Conservation (phyloP, 1,139 yeast genomes). For the Candida mesenterica region DNA sequence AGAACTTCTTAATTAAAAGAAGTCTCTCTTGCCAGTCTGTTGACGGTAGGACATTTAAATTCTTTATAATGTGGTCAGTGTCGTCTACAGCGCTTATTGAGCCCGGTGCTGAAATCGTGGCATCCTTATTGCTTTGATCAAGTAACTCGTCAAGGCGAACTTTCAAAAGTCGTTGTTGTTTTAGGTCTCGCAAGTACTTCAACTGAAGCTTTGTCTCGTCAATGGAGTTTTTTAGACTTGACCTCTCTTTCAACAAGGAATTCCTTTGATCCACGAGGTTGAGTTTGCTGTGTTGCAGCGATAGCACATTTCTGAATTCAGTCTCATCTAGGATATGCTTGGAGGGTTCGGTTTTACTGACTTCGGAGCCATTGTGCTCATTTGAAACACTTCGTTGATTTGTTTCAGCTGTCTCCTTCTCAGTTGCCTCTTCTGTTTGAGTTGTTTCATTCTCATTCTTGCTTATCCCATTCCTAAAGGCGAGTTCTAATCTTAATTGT, state of each 20-base stretch:
- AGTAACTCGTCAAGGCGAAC: constrained; percentile 21
- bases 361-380: neutral
- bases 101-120: no score
- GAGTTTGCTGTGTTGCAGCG: constrained; percentile 22
- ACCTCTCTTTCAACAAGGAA: constrained; percentile 21
- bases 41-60: constrained; percentile 38
- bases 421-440: no score
- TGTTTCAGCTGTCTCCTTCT: neutral
- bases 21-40: constrained; percentile 34
- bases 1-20: constrained; percentile 25
- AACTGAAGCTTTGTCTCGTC: constrained; percentile 21
- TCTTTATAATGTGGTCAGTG: constrained; percentile 10
- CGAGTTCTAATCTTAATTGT: constrained; percentile 5
- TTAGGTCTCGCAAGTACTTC: constrained; percentile 18
- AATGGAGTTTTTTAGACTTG: constrained; percentile 18
- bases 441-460: no score
- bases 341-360: neutral
- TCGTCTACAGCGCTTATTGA: neutral
- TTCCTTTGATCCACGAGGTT: constrained; percentile 20
- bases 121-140: constrained; percentile 23
- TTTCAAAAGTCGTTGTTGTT: constrained; percentile 16
- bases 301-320: constrained; percentile 1
- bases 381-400: neutral
- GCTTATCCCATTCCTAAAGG: neutral
- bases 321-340: neutral